Evolutionary conservation across 2,329 filamentous ascomycete species (phyloP).

Genomic region (Trichophyton verrucosum): DNA sequence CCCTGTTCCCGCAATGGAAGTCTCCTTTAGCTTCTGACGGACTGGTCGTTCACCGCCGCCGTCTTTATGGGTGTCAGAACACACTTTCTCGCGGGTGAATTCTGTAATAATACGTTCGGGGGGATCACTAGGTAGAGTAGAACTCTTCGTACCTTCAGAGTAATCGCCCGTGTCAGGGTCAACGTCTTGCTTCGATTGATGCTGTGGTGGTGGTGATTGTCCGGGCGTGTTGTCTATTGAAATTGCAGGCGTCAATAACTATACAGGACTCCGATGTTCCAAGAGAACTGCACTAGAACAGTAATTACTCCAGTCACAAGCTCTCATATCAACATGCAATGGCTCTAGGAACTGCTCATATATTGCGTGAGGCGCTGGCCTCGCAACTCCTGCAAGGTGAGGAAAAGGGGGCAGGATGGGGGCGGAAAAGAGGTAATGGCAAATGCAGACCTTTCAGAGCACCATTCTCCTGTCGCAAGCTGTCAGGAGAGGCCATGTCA

Average conservation of each 20-base stretch:
- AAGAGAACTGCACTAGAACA: background rate
- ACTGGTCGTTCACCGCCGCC: constrained; percentile 44
- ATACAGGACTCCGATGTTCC: background rate
- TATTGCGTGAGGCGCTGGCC: background rate
- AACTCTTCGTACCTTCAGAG: constrained; percentile 15
- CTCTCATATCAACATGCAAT: background rate
- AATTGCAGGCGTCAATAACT: background rate
- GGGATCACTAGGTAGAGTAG: constrained; percentile 10
- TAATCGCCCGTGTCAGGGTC: constrained; percentile 8
- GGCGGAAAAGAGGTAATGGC: too few relatives aligned
- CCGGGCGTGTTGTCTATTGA: background rate
- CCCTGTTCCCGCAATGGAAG: constrained; percentile 39
- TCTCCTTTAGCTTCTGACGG: constrained; percentile 49
- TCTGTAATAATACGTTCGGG: background rate
- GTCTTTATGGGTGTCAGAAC: constrained; percentile 16
- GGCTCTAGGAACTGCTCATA: background rate
- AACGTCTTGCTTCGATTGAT: background rate
- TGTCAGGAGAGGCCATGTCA: background rate
- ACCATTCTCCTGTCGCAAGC: background rate
- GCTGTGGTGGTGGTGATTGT: background rate
- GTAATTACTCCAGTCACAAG: background rate
- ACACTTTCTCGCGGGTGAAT: constrained; percentile 12
- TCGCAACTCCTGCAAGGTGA: background rate
- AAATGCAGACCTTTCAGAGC: background rate
- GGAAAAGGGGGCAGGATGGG: background rate